These are phyloP conservation scores for Bimuria novae-zelandiae DNA, from an alignment of 2,329 filamentous ascomycete species.

Conservation along the genomic window DNA sequence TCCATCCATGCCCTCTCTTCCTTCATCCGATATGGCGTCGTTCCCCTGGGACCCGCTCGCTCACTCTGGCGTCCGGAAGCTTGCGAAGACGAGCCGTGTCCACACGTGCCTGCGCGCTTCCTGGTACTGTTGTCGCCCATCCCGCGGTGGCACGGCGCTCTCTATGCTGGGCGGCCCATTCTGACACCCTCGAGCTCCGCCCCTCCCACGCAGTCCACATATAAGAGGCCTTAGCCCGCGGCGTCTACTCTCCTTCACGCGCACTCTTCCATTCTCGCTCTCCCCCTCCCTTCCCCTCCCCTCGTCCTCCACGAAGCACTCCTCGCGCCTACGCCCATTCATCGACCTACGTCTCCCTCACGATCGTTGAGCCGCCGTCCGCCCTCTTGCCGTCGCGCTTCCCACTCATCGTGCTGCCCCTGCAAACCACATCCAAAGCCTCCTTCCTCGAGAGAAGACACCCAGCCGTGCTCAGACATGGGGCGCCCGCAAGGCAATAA, in stretches of 20 bases:
- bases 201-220: conserved; percentile 7
- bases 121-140: conserved; percentile 10
- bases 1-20: conserved; percentile 12
- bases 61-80: conserved; percentile 10
- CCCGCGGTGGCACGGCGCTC: conserved; percentile 2
- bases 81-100: conserved; percentile 11
- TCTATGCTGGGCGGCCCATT: conserved; percentile 6
- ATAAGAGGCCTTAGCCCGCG: conserved; percentile 8
- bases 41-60: conserved; percentile 4
- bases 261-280: conserved; percentile 10
- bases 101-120: conserved; percentile 10
- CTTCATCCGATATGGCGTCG: conserved; percentile 11
- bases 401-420: no score
- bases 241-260: conserved; percentile 8
- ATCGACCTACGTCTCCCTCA: no score
- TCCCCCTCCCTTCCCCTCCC: background rate
- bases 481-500: no score
- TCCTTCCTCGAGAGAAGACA: no score
- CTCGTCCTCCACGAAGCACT: conserved; percentile 9
- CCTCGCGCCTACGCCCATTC: conserved; percentile 6
- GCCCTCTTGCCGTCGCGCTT: no score
- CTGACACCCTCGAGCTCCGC: conserved; percentile 7
- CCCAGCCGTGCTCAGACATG: no score
- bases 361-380: no score
- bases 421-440: no score